Conservation (phyloP, 371 early-diverging fungal genomes). For the Coemansia sp. region DNA sequence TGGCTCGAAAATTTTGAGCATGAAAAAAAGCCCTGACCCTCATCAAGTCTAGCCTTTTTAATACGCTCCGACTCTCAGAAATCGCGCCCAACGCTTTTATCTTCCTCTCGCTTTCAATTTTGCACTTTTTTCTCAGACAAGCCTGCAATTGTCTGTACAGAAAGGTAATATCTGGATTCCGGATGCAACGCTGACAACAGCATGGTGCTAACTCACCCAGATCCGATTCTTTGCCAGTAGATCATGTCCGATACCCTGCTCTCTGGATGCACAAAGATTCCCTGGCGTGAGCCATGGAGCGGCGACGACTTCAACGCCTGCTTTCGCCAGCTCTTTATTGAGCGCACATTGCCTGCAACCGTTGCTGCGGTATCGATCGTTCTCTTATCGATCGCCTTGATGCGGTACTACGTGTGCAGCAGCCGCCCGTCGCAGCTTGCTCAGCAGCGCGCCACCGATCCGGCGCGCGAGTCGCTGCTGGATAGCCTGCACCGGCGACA, state of each 20-base stretch:
- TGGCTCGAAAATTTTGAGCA: background rate
- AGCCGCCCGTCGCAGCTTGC: background rate
- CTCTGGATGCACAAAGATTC: constrained; percentile 16
- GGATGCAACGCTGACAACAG: too few species aligned
- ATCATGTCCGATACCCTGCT: constrained; percentile 5
- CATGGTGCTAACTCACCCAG: too few species aligned
- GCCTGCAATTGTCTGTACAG: too few species aligned
- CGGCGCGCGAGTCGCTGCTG: constrained; percentile 10
- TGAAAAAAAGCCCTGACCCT: background rate
- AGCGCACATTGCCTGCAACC: constrained; percentile 18
- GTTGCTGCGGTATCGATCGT: constrained; percentile 14
- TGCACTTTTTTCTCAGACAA: too few species aligned
- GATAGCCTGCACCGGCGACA: background rate
- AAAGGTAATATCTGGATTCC: too few species aligned
- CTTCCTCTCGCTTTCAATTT: too few species aligned
- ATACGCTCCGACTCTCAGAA: too few species aligned
- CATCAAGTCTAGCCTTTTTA: too few species aligned
- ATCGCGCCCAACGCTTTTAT: too few species aligned
- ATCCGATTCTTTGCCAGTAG: background rate
- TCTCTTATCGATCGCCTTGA: constrained; percentile 4
- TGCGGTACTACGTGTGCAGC: constrained; percentile 8
- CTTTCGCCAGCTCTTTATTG: constrained; percentile 37
- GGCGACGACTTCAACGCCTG: constrained; percentile 43
- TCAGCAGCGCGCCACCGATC: background rate
- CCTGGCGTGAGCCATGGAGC: constrained; percentile 38